Percentiles rank a stretch among this genome's conserved stretches.
These are phyloP conservation scores for Cercospora zeae-maydis DNA, from an alignment of 2,329 filamentous ascomycete species.

Conservation along the genomic window DNA sequence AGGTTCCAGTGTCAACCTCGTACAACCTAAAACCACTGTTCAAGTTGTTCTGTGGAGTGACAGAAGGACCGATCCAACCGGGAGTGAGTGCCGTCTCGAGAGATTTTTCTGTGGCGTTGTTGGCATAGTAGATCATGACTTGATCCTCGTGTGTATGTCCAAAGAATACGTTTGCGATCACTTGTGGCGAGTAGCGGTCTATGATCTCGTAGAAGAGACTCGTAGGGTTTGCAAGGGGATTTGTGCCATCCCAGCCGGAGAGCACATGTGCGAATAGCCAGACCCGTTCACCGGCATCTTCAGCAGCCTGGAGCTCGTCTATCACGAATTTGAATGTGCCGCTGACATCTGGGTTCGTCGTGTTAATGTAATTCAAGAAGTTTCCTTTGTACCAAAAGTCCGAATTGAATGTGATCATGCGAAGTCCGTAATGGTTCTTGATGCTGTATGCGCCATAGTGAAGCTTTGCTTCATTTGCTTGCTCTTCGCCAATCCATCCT, in stretches of 20 bases:
- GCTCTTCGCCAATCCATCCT: constrained; percentile 50
- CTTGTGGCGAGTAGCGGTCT: constrained; percentile 53
- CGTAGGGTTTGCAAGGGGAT: constrained; percentile 52
- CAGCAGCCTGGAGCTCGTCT: constrained; percentile 51
- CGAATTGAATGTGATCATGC: constrained; percentile 53
- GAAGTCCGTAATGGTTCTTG: constrained; percentile 51
- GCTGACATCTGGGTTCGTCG: constrained; percentile 49
- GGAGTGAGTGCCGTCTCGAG: constrained; percentile 45
- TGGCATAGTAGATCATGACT: constrained; percentile 53
- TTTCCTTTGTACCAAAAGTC: constrained; percentile 50
- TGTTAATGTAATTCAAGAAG: constrained; percentile 52
- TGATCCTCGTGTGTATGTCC: constrained; percentile 57
- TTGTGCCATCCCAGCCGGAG: constrained; percentile 55
- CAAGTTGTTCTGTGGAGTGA: constrained; percentile 54
- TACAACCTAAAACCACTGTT: constrained; percentile 55
- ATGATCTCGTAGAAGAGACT: constrained; percentile 56
- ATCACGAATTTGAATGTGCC: constrained; percentile 51
- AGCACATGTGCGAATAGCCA: constrained; percentile 56
- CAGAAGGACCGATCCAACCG: constrained; percentile 52
- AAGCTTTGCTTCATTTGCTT: constrained; percentile 47
- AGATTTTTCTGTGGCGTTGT: constrained; percentile 42
- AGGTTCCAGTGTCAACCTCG: constrained; percentile 53
- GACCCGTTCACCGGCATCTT: constrained; percentile 51
- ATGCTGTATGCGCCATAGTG: constrained; percentile 58
- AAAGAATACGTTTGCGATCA: constrained; percentile 55